Conservation (phyloP, 768 basidiomycete species). For the Xanthoconium purpureum region DNA sequence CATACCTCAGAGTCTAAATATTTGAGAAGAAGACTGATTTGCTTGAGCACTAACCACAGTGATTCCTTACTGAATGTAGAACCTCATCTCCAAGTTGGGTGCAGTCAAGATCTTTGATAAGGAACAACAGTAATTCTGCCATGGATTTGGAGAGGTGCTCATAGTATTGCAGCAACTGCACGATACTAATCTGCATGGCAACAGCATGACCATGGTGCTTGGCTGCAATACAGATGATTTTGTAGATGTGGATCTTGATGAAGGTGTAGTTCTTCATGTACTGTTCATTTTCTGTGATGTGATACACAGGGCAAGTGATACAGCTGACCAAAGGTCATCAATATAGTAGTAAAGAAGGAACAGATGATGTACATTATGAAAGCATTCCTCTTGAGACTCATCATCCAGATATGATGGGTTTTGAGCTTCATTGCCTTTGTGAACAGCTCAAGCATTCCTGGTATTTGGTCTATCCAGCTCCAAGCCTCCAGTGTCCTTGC, state of each 20-base stretch:
- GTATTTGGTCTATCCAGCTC: slow-evolving; percentile 79
- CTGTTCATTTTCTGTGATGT: slow-evolving; percentile 78
- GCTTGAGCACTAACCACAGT: no score
- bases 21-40: no score
- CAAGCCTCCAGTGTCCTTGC: slow-evolving; percentile 50
- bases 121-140: no score
- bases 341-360: background rate
- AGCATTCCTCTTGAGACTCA: slow-evolving; percentile 77
- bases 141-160: no score
- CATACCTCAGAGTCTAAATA: slow-evolving; percentile 91
- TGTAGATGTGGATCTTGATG: slow-evolving; percentile 78
- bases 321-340: slow-evolving; percentile 49
- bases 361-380: slow-evolving; percentile 59
- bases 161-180: no score
- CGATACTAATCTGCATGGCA: slow-evolving; percentile 86
- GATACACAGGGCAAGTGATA: slow-evolving; percentile 83
- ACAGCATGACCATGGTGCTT: no score
- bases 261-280: slow-evolving; percentile 79
- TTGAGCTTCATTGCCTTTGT: slow-evolving; percentile 64
- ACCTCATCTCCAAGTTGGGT: no score
- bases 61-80: no score
- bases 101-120: no score
- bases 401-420: slow-evolving; percentile 86
- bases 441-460: slow-evolving; percentile 64
- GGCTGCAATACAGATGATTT: slow-evolving; percentile 86